Percentiles rank a stretch among this genome's conserved stretches.
Conservation (phyloP, 352 stramenopile genomes). For the Thraustochytrium sp. region DNA sequence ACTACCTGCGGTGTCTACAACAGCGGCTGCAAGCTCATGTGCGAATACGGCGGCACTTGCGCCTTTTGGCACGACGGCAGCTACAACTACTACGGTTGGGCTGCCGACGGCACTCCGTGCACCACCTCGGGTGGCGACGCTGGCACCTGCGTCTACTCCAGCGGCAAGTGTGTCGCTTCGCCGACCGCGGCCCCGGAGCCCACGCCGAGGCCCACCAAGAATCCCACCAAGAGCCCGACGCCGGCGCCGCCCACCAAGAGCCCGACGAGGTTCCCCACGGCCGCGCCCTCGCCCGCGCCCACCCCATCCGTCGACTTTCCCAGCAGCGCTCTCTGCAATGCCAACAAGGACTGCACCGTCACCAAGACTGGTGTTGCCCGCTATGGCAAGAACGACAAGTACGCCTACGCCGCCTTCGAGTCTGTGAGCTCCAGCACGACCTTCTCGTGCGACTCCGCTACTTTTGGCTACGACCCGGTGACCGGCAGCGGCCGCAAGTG, state of each 20-base stretch:
- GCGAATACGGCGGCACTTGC: background rate
- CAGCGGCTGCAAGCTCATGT: background rate
- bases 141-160: background rate
- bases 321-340: background rate
- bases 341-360: background rate
- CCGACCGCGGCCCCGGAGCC: background rate
- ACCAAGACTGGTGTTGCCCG: background rate
- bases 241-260: background rate
- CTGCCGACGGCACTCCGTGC: background rate
- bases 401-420: background rate
- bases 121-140: background rate
- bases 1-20: background rate
- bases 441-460: background rate
- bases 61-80: background rate
- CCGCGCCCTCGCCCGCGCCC: background rate
- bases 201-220: background rate
- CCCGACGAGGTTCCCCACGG: background rate
- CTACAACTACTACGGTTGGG: slow-evolving; percentile 13
- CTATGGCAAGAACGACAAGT: background rate
- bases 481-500: background rate
- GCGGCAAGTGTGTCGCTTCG: background rate
- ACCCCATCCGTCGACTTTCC: background rate
- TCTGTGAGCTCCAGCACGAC: background rate
- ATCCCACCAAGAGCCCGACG: background rate
- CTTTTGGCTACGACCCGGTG: background rate